Evolutionary conservation across 1,139 yeast genomes (phyloP), one percentile per base, ranked within the genome.

Genomic region (Tardiomyces digboiensis): DNA sequence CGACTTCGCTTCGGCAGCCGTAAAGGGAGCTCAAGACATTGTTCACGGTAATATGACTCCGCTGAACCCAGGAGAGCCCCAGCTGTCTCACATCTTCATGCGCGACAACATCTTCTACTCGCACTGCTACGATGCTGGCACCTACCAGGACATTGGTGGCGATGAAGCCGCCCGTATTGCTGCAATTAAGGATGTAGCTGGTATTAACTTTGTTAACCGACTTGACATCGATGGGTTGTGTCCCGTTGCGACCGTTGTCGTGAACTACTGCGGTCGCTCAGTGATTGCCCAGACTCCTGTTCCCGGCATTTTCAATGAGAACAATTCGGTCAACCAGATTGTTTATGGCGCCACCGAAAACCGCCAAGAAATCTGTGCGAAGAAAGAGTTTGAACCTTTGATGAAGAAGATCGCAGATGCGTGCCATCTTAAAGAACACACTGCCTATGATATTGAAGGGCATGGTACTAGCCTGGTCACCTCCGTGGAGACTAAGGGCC

Each of bases 211-310:
- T 46, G 68, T 89, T 57, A 84, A 84, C 67, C 71, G 78, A 53
- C 65, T 82, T 42, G 89, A 85, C 56, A 60, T 79, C 33, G 68
- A 67, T 16, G 87, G 82, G 39, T 69, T 88, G 42, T 76, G 78
- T 56, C 80, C 82, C 45, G 70, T 89, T 49, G 78, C 86, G 53
- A 85, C 97, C 7, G 75, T 89, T 40, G 75, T 89, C 48, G 87
- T 91, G 46, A 97, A 91, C 63, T 89, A 77, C 65, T 78, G 84
- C 62, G 98, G 98, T 49, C 82, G 78, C 56, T 76, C 97, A 62
- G 71, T 89, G 38, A 75, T 89, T 39, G 88, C 95, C 61, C 98
- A 91, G 68, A 86, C 96, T 14, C 96, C 97, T 20, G 95, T 91
- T 42, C 98, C 98, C n/a, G 98, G 98, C 49, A 78, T 89, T 49